phyloP scores from a whole-genome alignment of 1,139 yeast genomes.

The Hanseniaspora gamundiae region DNA sequence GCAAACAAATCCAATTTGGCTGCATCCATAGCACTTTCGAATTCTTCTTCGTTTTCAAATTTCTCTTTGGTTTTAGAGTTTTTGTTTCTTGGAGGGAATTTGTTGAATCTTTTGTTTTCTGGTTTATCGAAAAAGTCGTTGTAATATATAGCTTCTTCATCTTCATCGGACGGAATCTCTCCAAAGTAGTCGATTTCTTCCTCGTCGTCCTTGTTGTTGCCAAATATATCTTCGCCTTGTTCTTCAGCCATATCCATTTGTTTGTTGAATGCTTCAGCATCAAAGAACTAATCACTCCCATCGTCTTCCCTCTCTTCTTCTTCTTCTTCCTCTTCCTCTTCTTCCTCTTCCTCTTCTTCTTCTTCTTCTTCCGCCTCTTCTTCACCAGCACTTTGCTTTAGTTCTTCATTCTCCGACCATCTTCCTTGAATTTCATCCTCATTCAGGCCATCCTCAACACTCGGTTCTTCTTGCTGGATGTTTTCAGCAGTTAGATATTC shows the following conservation, averaged over 20 bases:
- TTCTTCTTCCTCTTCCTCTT: conserved; percentile 16
- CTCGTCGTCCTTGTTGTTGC: conserved; percentile 27
- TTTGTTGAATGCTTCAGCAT: conserved; percentile 73
- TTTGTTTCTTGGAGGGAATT: too few species aligned
- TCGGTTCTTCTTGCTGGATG: conserved; percentile 6
- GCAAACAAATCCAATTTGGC: conserved; percentile 55
- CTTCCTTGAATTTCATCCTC: conserved; percentile 16
- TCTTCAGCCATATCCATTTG: conserved; percentile 67
- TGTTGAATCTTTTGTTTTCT: conserved; percentile 13
- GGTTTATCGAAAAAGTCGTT: conserved; percentile 65
- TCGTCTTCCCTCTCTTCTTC: conserved; percentile 11
- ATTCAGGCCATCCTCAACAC: conserved; percentile 10
- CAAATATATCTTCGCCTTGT: conserved; percentile 24
- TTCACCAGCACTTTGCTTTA: too few species aligned
- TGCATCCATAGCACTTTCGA: conserved; percentile 43
- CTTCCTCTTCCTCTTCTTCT: conserved; percentile 13
- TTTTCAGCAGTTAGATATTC: conserved; percentile 6
- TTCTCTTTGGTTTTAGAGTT: conserved; percentile 16
- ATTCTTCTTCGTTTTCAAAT: conserved; percentile 32
- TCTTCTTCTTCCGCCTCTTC: conserved; percentile 16
- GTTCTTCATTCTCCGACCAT: conserved; percentile 12
- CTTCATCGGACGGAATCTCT: conserved; percentile 46
- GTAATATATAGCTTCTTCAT: conserved; percentile 59
- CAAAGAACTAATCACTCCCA: conserved; percentile 44
- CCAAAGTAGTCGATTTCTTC: conserved; percentile 52